Percentiles rank a stretch among this genome's conserved stretches.
Evolutionary conservation across 345 rosid genomes (phyloP).

Genomic region (Aquilaria sinensis): DNA sequence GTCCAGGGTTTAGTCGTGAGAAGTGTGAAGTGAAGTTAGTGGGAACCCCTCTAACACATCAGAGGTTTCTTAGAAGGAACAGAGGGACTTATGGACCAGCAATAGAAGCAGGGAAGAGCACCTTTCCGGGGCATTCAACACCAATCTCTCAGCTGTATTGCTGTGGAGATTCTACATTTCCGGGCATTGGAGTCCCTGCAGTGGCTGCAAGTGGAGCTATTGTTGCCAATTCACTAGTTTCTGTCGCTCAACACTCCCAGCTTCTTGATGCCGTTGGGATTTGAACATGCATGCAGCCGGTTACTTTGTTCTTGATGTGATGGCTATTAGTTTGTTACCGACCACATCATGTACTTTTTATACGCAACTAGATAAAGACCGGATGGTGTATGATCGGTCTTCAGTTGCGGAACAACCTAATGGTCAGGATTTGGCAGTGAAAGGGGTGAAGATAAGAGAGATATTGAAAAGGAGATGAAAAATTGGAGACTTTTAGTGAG

Average conservation of each 20-base stretch:
- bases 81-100: constrained; percentile 93
- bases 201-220: constrained; percentile 95
- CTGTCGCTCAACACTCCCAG: constrained; percentile 71
- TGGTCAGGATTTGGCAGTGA: background rate
- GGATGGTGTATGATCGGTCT: too few species aligned
- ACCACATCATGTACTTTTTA: background rate
- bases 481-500: background rate
- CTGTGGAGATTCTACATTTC: constrained; percentile 93
- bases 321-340: background rate
- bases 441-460: background rate
- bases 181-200: constrained; percentile 90
- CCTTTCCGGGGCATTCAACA: constrained; percentile 83
- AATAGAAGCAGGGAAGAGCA: constrained; percentile 68
- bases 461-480: background rate
- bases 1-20: constrained; percentile 66
- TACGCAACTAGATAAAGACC: background rate
- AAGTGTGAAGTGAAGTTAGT: constrained; percentile 78
- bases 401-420: background rate
- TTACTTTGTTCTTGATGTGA: constrained; percentile 5
- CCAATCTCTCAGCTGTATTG: constrained; percentile 73
- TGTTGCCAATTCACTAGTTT: constrained; percentile 78
- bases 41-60: constrained; percentile 84
- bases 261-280: constrained; percentile 88
- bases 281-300: constrained; percentile 12
- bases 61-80: constrained; percentile 67